A percentile compares a stretch with the other conserved stretches of the same genome.
These are phyloP conservation scores for Paragyromitra xinjiangensis DNA, from an alignment of 495 filamentous ascomycete genomes.

Conservation along the genomic window DNA sequence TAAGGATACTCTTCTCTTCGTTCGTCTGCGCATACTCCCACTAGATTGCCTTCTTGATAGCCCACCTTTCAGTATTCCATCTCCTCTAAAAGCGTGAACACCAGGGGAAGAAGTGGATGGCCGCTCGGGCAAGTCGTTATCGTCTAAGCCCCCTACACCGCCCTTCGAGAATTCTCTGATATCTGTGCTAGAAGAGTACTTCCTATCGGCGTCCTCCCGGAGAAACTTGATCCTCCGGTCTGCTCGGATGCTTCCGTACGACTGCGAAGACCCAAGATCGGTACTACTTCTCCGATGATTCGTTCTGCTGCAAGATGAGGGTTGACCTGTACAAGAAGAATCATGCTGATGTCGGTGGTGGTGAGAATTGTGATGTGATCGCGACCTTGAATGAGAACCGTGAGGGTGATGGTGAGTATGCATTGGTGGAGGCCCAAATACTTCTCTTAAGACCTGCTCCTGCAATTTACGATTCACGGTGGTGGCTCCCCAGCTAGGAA, in stretches of 20 bases:
- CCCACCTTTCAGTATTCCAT: slow-evolving; percentile 2
- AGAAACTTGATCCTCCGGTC: slow-evolving; percentile 51
- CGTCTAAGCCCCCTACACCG: neutral
- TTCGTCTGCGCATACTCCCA: slow-evolving; percentile 44
- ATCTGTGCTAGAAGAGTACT: slow-evolving; percentile 51
- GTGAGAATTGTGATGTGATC: slow-evolving; percentile 67
- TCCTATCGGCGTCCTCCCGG: slow-evolving; percentile 49
- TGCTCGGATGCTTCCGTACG: slow-evolving; percentile 37
- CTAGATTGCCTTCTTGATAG: slow-evolving; percentile 51
- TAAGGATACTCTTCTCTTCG: slow-evolving; percentile 36
- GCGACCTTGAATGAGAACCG: slow-evolving; percentile 67
- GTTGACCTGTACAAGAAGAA: slow-evolving; percentile 33
- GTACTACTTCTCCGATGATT: slow-evolving; percentile 50
- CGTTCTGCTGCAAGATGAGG: slow-evolving; percentile 37
- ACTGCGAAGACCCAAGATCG: slow-evolving; percentile 37
- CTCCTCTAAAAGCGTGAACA: slow-evolving; percentile 26
- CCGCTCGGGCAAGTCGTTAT: slow-evolving; percentile 33
- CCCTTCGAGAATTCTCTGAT: slow-evolving; percentile 45
- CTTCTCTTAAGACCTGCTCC: slow-evolving; percentile 92
- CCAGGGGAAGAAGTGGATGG: slow-evolving; percentile 38
- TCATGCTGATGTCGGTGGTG: slow-evolving; percentile 60
- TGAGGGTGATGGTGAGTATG: slow-evolving; percentile 68
- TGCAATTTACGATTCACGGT: slow-evolving; percentile 87
- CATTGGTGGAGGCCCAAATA: slow-evolving; percentile 85
- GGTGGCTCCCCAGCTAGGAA: slow-evolving; percentile 75